Base-by-base conservation (phyloP, 352 stramenopile species). In the Pythium chondricola region DNA sequence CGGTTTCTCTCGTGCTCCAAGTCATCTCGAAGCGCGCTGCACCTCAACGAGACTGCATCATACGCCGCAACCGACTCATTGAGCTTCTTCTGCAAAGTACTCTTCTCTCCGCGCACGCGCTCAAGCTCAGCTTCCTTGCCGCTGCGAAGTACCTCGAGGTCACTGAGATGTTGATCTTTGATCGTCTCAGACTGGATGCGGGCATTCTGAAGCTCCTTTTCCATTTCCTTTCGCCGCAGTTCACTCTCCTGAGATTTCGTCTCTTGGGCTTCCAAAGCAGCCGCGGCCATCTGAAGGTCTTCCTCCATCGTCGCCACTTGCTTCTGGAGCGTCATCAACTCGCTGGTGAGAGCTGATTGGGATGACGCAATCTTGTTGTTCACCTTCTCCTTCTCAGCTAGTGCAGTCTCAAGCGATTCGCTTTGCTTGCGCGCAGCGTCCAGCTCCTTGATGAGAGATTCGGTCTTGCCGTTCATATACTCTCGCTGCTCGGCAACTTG, bases 381-480 rank as follows among this genome's bases (percentile, higher is more conserved):
- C 40, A 91, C 70, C 44, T 81, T 88, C 25, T 89, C 68, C 46
- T 88, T 87, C 35, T 83, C 69, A 0, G 41, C 54, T 8, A 87
- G n/a, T n/a, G 59, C 45, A 10, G 49, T 32, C 29, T 80, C 55
- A 6, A 89, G 41, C 13, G 58, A 47, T 29, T 73, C 62, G 16
- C 49, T 61, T 30, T 79, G 65, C n/a, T 67, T 73, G 3, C 61
- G 64, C 6, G 63, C 58, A 5, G 44, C 37, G 17, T 88, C 75
- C 6, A 81, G 61, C 10, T 87, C 75, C 14, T 72, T 74, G 38
- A 86, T 73, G 5, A 92, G 42, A 9, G 59, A 59, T 43, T 88
- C 78, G 16, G 88, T 61, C 52, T 89, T 89, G 13, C 63, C 69
- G 21, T 76, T 69, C 53, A 82, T 75, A 46, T 88, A 89, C 35